Evolutionary conservation across 345 rosid species (phyloP), one percentile per base, ranked within the genome.

Genomic region (Turritis glabra): DNA sequence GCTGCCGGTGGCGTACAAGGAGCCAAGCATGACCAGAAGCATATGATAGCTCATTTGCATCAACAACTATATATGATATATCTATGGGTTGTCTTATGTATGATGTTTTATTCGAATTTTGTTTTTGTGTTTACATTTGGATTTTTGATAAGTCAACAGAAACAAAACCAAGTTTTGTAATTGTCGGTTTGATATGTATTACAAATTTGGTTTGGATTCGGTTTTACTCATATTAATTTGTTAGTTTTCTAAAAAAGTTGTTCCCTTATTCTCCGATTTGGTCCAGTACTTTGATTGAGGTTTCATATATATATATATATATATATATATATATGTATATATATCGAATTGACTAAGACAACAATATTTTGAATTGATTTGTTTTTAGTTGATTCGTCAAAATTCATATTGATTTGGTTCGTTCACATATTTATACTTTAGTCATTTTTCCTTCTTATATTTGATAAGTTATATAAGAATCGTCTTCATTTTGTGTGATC

Each of bases 1-100:
- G 65, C 71, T 76, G 63, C 59, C 14, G 3, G 70, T 76, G 80
- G 80, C 80, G 41, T 76, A 63, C 76, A 55, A 76, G 69, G 76
- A 76, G 71, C 5, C 76, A 76, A 76, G 80, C 80, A 76, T 76
- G 71, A 76, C 65, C 35, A 53, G 0, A 53, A 3, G 2, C 17
- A 18, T 11, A 46, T 33, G 52, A 1, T 56, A 46, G 33, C 0
- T 25, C 48, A 64, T 43, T 54, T 43, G 17, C 62, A 61, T 61
- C 17, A 48, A 15, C 27, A 33, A 29, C 2, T 6, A n/a, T 5
- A 43, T 54, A 68, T 54, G 19, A 27, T 18, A 25, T 51, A 23
- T 53, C 2, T 41, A 32, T 21, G 8, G 26, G 30, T 52, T 57
- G 10, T 59, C 8, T 70, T 21, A 2, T 62, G 32, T 4, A 8